These are phyloP conservation scores for Debaryomyces singareniensis DNA, from an alignment of 1,139 yeast species.

Conservation along the genomic window DNA sequence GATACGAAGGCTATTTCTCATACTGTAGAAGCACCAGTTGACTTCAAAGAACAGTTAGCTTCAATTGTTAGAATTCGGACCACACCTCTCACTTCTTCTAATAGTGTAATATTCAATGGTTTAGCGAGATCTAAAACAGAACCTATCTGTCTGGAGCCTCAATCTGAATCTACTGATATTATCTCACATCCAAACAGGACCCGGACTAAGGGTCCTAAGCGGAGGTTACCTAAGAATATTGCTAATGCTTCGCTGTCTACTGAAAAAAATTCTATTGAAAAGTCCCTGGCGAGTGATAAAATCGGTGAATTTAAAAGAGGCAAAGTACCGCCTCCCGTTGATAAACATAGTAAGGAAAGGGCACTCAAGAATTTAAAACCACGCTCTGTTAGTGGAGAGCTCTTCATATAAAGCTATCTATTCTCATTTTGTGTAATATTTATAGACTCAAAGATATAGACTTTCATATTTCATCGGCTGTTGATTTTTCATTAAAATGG, in stretches of 20 bases:
- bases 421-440: background rate
- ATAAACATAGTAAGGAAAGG: constrained; percentile 11
- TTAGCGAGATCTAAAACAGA: background rate
- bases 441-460: background rate
- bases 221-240: constrained; percentile 52
- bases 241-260: constrained; percentile 1
- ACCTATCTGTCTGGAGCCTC: constrained; percentile 5
- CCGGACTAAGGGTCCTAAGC: constrained; percentile 69
- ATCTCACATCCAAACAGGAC: constrained; percentile 50
- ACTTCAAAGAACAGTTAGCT: constrained; percentile 4
- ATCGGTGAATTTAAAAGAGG: constrained; percentile 1
- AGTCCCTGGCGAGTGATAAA: background rate
- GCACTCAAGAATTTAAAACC: constrained; percentile 1
- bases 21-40: background rate
- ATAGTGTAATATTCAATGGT: constrained; percentile 2
- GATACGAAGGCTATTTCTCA: background rate
- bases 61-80: constrained; percentile 11
- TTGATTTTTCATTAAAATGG: background rate
- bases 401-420: background rate
- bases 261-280: background rate
- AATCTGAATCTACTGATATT: background rate
- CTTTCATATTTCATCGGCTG: background rate
- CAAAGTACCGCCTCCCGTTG: constrained; percentile 23
- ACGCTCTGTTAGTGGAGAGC: constrained; percentile 1
- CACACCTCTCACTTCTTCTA: constrained; percentile 10